Base-by-base conservation (phyloP, 208 protist genomes). In the Acanthamoeba lenticulata region DNA sequence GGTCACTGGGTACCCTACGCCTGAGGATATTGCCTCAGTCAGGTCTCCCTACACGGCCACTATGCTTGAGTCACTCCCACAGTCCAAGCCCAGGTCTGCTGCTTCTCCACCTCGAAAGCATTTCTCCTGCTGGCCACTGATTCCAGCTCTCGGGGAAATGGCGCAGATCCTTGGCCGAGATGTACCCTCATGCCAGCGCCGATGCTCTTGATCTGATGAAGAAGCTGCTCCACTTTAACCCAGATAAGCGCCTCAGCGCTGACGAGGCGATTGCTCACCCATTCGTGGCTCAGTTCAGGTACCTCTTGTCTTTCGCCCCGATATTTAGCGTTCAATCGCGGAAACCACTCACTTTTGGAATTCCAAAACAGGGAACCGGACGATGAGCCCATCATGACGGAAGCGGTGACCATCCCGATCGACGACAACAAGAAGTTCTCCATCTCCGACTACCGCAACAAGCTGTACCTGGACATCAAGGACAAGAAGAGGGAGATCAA, bases 211-310 rank as follows among this genome's bases (percentile, higher is more conserved):
- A 99, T 95, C 95, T 99, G 19, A 96, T 99, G 4, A 40, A 97
- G 92, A 97, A 98, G 57, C 97, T 99, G 17, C 98, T 99, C 92
- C 97, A 98, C 93, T 99, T 99, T 95, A 99, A 99, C 95, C 99
- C 99, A 13, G 98, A 98, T 79, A 98, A 99, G 69, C 96, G 99
- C 65, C 95, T 99, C 44, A 89, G 81, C 38, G 98, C 98, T 1
- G 97, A 98, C 45, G 96, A 99, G 95, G 98, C 98, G 13, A 94
- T 99, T 19, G 96, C 98, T 57, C 98, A 99, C 95, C 97, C 98
- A n/a, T 99, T 98, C 95, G 98, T 99, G 34, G 95, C 97, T 6
- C 94, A 97, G 34, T 99, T 99, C 96, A 69, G 62, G 62, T 69
- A 38, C 62, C 24, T 57, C 49, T 19, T 57, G 9, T 57, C n/a